Evolutionary conservation across 2,329 filamentous ascomycete species (phyloP).

Genomic region (Simplicillium sp.): DNA sequence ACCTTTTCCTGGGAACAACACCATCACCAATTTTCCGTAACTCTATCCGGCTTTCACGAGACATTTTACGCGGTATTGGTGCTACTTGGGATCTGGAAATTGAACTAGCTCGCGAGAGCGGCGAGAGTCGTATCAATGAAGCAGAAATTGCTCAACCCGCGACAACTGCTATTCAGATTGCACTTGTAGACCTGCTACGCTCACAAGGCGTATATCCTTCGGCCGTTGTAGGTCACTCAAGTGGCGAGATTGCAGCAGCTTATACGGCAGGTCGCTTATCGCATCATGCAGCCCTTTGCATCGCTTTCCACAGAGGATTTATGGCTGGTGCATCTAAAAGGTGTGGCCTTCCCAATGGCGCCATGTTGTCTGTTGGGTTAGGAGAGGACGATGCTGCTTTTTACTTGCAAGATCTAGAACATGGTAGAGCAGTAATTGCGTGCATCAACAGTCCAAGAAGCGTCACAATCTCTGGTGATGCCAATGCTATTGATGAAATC

Average conservation of each 20-base stretch:
- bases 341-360: background rate
- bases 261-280: constrained; percentile 11
- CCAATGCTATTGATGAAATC: constrained; percentile 14
- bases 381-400: background rate
- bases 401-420: background rate
- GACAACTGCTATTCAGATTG: constrained; percentile 30
- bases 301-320: constrained; percentile 21
- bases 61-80: constrained; percentile 10
- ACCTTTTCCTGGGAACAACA: constrained; percentile 26
- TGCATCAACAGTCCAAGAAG: constrained; percentile 20
- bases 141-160: constrained; percentile 23
- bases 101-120: constrained; percentile 10
- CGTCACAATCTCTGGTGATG: constrained; percentile 20
- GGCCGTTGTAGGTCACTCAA: constrained; percentile 24
- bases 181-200: constrained; percentile 21
- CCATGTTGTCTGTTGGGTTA: constrained; percentile 19
- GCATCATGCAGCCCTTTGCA: constrained; percentile 14
- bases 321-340: constrained; percentile 1
- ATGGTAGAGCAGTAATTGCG: constrained; percentile 13
- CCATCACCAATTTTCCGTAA: constrained; percentile 9
- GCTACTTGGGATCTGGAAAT: constrained; percentile 12
- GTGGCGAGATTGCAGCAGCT: constrained; percentile 26
- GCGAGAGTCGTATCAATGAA: constrained; percentile 1
- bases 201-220: constrained; percentile 14
- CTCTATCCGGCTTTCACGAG: constrained; percentile 4